These are phyloP conservation scores for Rasamsonia emersonii DNA, from an alignment of 2,329 filamentous ascomycete genomes.

Conservation along the genomic window DNA sequence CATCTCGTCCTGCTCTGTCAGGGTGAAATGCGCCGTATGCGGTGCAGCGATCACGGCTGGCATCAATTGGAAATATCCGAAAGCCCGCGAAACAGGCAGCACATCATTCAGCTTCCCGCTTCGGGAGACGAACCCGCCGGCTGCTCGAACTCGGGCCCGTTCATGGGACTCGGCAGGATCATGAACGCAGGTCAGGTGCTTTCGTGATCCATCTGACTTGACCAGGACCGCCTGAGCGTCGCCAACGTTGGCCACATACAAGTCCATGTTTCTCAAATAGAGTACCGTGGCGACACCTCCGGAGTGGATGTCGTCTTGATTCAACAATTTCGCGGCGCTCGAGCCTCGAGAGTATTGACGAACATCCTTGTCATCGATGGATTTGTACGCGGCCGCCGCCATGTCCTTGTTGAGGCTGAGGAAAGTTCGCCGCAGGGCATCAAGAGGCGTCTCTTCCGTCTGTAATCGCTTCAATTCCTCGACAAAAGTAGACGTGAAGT, in stretches of 20 bases:
- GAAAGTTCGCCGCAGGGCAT: conserved; percentile 81
- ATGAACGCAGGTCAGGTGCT: conserved; percentile 80
- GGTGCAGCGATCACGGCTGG: conserved; percentile 89
- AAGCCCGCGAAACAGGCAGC: conserved; percentile 85
- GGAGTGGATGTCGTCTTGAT: conserved; percentile 79
- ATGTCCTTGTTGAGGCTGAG: conserved; percentile 88
- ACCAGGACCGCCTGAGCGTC: conserved; percentile 95
- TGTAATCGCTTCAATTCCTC: conserved; percentile 71
- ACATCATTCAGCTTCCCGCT: conserved; percentile 89
- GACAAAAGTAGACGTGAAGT: conserved; percentile 78
- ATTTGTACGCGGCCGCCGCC: conserved; percentile 71
- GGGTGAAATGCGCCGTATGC: conserved; percentile 65
- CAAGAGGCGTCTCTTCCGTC: conserved; percentile 64
- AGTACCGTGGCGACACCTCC: conserved; percentile 88
- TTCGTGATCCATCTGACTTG: conserved; percentile 74
- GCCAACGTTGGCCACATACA: conserved; percentile 91
- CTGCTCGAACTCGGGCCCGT: conserved; percentile 81
- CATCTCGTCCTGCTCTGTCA: conserved; percentile 87
- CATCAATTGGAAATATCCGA: conserved; percentile 89
- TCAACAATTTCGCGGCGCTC: conserved; percentile 65
- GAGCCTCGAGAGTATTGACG: conserved; percentile 58
- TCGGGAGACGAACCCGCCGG: conserved; percentile 89
- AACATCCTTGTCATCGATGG: conserved; percentile 63
- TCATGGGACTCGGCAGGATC: conserved; percentile 82
- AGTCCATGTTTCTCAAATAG: conserved; percentile 79